Conservation (phyloP, 306 rosid species). For the Comarum palustre region DNA sequence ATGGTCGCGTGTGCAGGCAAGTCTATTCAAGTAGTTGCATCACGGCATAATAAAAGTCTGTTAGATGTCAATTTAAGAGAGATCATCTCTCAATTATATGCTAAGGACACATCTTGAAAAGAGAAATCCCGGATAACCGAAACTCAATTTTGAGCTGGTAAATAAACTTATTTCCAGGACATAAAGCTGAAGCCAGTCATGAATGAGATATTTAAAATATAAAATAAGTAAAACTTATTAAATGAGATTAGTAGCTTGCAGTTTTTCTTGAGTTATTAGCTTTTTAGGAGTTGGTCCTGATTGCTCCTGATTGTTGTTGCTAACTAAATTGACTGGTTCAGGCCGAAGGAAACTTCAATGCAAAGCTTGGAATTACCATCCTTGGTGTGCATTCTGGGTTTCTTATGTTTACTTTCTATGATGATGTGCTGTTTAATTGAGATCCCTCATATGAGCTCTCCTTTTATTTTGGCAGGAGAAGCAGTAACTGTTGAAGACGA, state of each 20-base stretch:
- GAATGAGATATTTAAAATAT: not conserved
- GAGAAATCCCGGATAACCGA: not conserved
- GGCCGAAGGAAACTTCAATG: slow-evolving; percentile 47
- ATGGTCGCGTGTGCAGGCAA: slow-evolving; percentile 97
- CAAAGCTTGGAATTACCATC: slow-evolving; percentile 48
- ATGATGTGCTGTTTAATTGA: not conserved
- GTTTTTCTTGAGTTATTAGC: not conserved
- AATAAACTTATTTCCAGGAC: not conserved
- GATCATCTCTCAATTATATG: not conserved
- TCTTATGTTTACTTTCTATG: not conserved
- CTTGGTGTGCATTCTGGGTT: slow-evolving; percentile 35
- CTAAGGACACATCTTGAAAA: not conserved
- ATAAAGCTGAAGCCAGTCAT: not conserved
- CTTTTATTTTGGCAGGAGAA: slow-evolving; percentile 34
- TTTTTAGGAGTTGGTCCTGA: not conserved
- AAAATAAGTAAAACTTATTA: not conserved
- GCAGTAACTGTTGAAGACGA: slow-evolving; percentile 54
- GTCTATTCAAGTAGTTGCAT: slow-evolving; percentile 30
- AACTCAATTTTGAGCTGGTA: not conserved
- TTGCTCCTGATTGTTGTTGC: slow-evolving; percentile 8
- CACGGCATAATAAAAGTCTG: too few relatives aligned
- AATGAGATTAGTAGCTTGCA: not conserved
- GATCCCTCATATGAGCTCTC: slow-evolving; percentile 7
- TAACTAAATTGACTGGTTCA: slow-evolving; percentile 32
- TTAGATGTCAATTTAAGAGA: not conserved